phyloP scores from a whole-genome alignment of 2,329 filamentous ascomycete genomes.

The Aotearoamyces nothofagi region DNA sequence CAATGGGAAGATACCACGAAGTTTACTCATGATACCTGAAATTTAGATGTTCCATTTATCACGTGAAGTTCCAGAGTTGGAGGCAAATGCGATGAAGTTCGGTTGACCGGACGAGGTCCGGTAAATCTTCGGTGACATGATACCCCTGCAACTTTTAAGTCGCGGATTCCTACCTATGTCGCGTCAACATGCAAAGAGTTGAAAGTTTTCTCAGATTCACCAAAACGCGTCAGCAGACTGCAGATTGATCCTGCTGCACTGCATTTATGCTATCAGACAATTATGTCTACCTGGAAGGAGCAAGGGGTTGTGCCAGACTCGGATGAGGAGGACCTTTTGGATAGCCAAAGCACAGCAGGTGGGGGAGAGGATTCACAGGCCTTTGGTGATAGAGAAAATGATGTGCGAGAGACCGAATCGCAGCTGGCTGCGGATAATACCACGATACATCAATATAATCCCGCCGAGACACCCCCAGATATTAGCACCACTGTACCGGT shows the following conservation, averaged over 20 bases:
- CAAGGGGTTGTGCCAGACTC: constrained; percentile 21
- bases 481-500: neutral
- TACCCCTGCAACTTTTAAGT: no score
- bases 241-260: no score
- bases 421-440: no score
- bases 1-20: constrained; percentile 14
- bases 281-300: constrained; percentile 21
- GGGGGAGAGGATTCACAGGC: no score
- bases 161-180: no score
- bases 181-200: constrained; percentile 1
- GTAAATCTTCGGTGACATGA: no score
- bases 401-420: no score
- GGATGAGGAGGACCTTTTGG: constrained; percentile 19
- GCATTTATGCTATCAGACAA: constrained; percentile 8
- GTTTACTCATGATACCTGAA: constrained; percentile 13
- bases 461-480: neutral
- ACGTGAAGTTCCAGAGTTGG: no score
- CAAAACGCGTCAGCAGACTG: constrained; percentile 1
- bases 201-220: neutral
- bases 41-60: no score
- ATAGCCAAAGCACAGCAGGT: constrained; percentile 7
- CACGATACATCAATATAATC: neutral
- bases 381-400: constrained; percentile 1
- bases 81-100: no score
- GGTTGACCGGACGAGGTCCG: no score